A percentile compares a stretch with the other conserved stretches of the same genome.
Conservation (phyloP, 306 rosid genomes). For the Oemleria cerasiformis region DNA sequence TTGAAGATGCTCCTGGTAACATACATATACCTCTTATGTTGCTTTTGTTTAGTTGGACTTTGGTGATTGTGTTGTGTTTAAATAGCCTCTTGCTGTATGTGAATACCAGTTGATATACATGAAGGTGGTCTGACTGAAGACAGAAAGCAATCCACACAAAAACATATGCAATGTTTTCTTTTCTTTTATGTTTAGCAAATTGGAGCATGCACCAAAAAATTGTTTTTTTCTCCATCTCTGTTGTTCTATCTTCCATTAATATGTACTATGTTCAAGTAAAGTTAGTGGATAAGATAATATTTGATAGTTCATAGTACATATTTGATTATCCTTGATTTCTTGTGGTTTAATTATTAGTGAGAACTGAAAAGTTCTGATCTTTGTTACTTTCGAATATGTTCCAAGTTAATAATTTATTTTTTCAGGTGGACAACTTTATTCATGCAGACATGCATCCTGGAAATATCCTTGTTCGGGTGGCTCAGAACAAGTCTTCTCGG, state of each 20-base stretch:
- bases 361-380: background rate
- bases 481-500: slow-evolving; percentile 54
- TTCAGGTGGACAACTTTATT: slow-evolving; percentile 99
- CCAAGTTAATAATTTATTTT: slow-evolving; percentile 35
- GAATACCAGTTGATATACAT: background rate
- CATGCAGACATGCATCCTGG: slow-evolving; percentile 99
- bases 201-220: background rate
- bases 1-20: slow-evolving; percentile 98
- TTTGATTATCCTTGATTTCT: background rate
- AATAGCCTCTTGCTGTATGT: background rate
- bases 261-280: too few species aligned
- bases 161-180: background rate
- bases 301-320: background rate
- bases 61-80: slow-evolving; percentile 8
- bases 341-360: background rate
- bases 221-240: background rate
- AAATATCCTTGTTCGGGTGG: slow-evolving; percentile 90
- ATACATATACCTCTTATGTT: slow-evolving; percentile 4
- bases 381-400: slow-evolving; percentile 22
- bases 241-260: background rate
- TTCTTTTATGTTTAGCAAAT: background rate
- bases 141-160: too few species aligned
- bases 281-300: background rate
- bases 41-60: slow-evolving; percentile 14
- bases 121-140: background rate